Evolutionary conservation across 2,329 filamentous ascomycete genomes (phyloP), one percentile per base, ranked within the genome.

Genomic region (Mycocentrospora acerina): DNA sequence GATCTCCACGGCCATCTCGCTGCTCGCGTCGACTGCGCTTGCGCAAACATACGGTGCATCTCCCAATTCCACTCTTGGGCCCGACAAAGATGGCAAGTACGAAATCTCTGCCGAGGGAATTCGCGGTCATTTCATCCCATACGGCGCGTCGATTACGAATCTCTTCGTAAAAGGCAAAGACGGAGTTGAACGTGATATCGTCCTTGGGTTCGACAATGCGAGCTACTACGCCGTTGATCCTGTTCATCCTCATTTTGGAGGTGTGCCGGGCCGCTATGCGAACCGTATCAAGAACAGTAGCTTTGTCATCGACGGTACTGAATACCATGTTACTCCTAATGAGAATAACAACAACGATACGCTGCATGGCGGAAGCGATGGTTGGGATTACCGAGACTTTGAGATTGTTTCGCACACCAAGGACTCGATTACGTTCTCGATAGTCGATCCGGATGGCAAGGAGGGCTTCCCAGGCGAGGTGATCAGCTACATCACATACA

Each of bases 381-480:
- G 85, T 30, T 89, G 86, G 83, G 86, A 90, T 62, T 88, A 66
- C 40, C 77, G 85, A 49, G 88, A 90, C 69, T 91, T 86, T 66
- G 87, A 83, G 18, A 81, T 90, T 15, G 79, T 83, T n/a, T 72
- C 83, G 3, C 77, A 88, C 67, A 82, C 80, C 9, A 66, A 72
- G 31, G 73, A 74, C 61, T 85, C 79, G 60, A 86, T 91, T 64
- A 89, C 85, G 28, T 91, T 90, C 66, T 81, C 79, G 42, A 75
- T 91, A 30, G 77, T 83, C 37, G 87, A 91, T 59, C 75, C 79
- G 1, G 85, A 85, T 62, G 85, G 85, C 51, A 78, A 85, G 60
- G 76, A 87, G 64, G 87, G 87, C 26, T 90, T 91, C 68, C 87
- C 87, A 0, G 87, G 87, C 38, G 82, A 88, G 63, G 86, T 91